Evolutionary conservation across 768 basidiomycete genomes (phyloP).

Genomic region (Serendipita sp.): DNA sequence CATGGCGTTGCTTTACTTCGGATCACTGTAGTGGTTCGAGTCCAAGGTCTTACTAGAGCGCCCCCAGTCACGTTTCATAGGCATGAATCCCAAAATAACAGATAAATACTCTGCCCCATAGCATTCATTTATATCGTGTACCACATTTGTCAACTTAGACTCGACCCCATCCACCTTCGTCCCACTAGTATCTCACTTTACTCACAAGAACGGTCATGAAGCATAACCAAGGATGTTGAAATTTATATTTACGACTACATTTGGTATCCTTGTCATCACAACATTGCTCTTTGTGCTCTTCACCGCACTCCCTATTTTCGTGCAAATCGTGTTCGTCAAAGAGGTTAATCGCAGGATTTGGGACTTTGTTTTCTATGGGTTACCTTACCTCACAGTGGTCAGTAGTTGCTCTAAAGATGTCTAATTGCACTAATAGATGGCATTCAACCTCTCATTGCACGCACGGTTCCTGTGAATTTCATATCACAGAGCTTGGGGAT

Average conservation of each 20-base stretch:
- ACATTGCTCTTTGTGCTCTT: background rate
- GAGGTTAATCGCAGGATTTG: background rate
- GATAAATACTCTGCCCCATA: background rate
- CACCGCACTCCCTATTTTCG: background rate
- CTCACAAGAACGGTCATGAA: background rate
- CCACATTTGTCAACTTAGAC: background rate
- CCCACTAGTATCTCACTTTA: background rate
- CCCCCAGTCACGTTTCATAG: background rate
- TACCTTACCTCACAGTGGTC: background rate
- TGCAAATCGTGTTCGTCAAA: background rate
- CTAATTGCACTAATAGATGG: no score
- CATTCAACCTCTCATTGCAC: background rate
- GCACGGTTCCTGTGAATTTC: background rate
- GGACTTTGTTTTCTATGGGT: slow-evolving; percentile 1
- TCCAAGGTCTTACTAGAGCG: no score
- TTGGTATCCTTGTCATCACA: background rate
- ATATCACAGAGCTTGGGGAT: background rate
- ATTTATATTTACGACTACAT: background rate
- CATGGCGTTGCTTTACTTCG: slow-evolving; percentile 7
- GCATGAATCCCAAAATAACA: background rate
- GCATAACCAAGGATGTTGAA: background rate
- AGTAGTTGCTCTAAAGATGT: no score
- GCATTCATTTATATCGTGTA: background rate
- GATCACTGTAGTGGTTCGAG: no score
- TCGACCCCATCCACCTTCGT: background rate